Base-by-base conservation (phyloP, 140 eudicot species). In the Senecio squalidus region DNA sequence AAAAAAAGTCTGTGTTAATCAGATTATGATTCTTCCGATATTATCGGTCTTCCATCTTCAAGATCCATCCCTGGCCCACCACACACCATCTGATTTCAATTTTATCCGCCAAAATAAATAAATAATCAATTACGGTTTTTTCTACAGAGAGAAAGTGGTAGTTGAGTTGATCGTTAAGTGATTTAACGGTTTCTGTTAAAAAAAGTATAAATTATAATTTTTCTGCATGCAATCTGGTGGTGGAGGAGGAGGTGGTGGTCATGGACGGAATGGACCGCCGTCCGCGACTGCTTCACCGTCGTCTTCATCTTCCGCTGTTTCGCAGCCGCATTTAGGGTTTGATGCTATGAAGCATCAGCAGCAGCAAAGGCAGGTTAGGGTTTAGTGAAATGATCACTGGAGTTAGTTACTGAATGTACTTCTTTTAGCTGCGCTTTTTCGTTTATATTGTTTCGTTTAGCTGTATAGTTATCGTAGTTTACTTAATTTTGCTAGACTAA, bases 351-450 rank as follows among this genome's bases (percentile, higher is more conserved):
- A 53, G 69, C 92, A 76, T 69, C 86, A 80, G 28, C 94, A 84
- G 45, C 95, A 79, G 20, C 82, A 74, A 25, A 80, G 97, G 40
- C 95, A 90, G 95, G 98, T 90, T 74, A 68, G 85, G 74, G 69
- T 70, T 82, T 69, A n/a, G n/a, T 13, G 6, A n/a, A n/a, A n/a
- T n/a, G n/a, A n/a, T n/a, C n/a, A n/a, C 27, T 49, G n/a, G 10
- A 33, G 10, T 13, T 33, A 33, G 56, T 25, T 70, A 4, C 70
- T 62, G 64, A 70, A 28, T 30, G 28, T 40, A 14, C 0, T 33
- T 6, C 10, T 33, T 33, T 33, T 33, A 6, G 2, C 3, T 36
- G 43, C 3, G 4, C 3, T 10, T 1, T 2, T 36, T 22, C 22
- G 17, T 14, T 3, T 66, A 28, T 66, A 30, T 4, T 30, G 36